These are phyloP conservation scores for Cercophora newfieldiana DNA, from an alignment of 495 filamentous ascomycete species.

Conservation along the genomic window DNA sequence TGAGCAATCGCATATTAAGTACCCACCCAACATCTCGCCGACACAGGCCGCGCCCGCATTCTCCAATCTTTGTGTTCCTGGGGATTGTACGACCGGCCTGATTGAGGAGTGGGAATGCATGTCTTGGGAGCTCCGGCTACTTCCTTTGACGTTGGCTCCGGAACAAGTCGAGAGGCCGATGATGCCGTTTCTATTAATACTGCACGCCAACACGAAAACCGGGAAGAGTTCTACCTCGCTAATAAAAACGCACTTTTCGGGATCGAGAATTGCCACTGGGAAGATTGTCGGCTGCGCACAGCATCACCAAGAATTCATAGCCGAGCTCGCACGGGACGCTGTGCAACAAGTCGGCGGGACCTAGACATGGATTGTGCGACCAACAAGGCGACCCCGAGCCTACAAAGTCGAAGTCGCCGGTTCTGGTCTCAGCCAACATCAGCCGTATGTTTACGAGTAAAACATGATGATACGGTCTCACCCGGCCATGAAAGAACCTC, in stretches of 20 bases:
- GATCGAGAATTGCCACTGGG: background rate
- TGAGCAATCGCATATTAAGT: constrained; percentile 12
- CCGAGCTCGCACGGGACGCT: background rate
- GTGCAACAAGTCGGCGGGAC: background rate
- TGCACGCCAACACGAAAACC: background rate
- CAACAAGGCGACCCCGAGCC: background rate
- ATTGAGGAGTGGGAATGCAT: constrained; percentile 10
- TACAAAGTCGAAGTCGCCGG: background rate
- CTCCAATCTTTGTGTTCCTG: constrained; percentile 4
- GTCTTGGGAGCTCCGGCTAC: background rate
- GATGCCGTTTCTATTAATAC: constrained; percentile 1
- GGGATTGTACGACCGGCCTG: constrained; percentile 4
- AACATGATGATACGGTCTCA: background rate
- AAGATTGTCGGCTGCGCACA: constrained; percentile 1
- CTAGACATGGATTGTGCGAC: background rate
- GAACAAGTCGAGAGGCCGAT: background rate
- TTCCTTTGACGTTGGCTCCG: background rate
- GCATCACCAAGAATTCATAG: background rate
- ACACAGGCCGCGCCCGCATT: constrained; percentile 4
- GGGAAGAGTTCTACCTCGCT: background rate
- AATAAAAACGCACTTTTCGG: background rate
- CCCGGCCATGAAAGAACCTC: background rate
- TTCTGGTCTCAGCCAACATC: background rate
- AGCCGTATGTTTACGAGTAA: too few species aligned
- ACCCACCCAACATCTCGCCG: constrained; percentile 1